Evolutionary conservation across 1,284 basidiomycete genomes (phyloP), one percentile per base, ranked within the genome.

Genomic region (Ceratobasidium sp.): DNA sequence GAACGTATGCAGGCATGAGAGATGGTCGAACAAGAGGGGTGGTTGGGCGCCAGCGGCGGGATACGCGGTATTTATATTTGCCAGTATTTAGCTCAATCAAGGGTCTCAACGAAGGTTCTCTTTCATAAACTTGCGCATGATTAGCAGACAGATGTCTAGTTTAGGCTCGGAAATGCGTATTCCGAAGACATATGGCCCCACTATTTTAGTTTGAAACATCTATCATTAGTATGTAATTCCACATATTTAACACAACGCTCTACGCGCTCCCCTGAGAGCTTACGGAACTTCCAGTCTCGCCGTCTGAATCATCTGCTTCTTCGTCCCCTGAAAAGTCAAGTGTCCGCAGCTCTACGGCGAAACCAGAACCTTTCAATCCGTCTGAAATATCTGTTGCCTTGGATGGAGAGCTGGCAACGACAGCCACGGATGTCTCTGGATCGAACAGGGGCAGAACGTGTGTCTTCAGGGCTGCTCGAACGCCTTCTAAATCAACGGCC

Each of bases 401-500:
- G 11, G 91, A 90, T 23, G 94, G 91, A 8, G 95, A 90, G 26
- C 94, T 93, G 6, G 96, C 92, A 6, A 96, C 91, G 20, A 95
- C 91, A 0, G 91, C 94, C 31, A 96, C 89, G 2, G 95, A 95
- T 0, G 90, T 89, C 3, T 88, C 85, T 0, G 96, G 83, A 79
- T 93, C 89, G 84, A 99, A 99, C 67, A 99, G 85, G 0, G 96
- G 95, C 49, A 97, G 83, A 84, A 98, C 90, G 84, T 98, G 92
- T 80, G 89, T 91, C 79, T 87, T 84, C 78, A 99, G 87, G 20
- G 89, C 88, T 7, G 83, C 85, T 26, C 94, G 84, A 61, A 98
- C 91, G 78, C 98, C 91, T 4, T 90, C 88, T 80, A 92, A 90
- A 3, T 91, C 93, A 71, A 99, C 90, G 10, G 85, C 85, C 86